Base-by-base conservation (phyloP, 1,139 yeast genomes). In the Pichia sp. region DNA sequence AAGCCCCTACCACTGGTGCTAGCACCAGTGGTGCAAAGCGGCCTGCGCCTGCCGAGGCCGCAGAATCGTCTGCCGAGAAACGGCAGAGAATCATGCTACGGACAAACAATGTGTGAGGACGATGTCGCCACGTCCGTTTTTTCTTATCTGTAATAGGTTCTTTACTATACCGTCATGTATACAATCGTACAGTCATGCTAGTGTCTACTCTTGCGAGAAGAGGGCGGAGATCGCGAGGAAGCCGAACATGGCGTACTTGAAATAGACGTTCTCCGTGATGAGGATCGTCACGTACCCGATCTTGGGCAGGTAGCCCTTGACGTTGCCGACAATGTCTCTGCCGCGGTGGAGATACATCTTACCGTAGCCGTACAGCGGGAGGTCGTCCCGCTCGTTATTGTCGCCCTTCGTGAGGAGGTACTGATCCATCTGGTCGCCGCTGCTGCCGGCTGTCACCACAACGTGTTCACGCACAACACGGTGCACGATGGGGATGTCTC, bases 401-500 rank as follows among this genome's bases (percentile, higher is more conserved):
- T 93, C 99, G 68, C 99, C 99, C 70, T 93, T 93, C 2, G 99
- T 95, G 60, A 93, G 78, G 52, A 93, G 73, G 56, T 85, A 75
- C 71, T 93, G 98, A 5, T 33, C 24, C 16, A 27, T 14, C 6
- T 27, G 27, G 55, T 58, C 34, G 52, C 53, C 6, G 67, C 83
- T 16, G 10, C 63, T 64, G 27, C 59, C 54, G 17, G 24, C 2
- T 20, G 24, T 20, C 24, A 66, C 54, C 20, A 66, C 67, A 36
- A 51, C 58, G 67, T 89, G 96, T 63, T 90, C 93, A 65, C 97
- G 80, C 66, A 95, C 71, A 1, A 95, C 97, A 61, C 99, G 80
- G 67, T 93, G 99, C 29, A 93, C 99, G 67, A 93, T 93, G 20
- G 99, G 99, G 48, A 93, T 92, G 42, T 82, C 77, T 65, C 89